Evolutionary conservation across 2,329 filamentous ascomycete species (phyloP).

Genomic region (Ceratocystis huliohia): DNA sequence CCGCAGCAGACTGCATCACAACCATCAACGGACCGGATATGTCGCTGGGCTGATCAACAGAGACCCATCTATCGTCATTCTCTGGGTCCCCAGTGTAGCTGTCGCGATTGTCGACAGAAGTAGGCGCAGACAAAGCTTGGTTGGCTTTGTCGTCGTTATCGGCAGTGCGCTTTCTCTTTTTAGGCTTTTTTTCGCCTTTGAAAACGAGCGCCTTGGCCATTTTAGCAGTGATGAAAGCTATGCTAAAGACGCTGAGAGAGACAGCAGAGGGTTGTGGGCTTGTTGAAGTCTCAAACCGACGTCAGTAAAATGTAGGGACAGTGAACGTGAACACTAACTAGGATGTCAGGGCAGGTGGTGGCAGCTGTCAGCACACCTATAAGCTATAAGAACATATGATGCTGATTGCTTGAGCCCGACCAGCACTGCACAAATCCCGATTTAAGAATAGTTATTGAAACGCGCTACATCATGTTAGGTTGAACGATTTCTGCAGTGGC

Average conservation of each 20-base stretch:
- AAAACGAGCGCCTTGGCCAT: conserved; percentile 89
- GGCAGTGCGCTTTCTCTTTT: conserved; percentile 65
- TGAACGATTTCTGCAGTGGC: too few species aligned
- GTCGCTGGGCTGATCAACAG: conserved; percentile 60
- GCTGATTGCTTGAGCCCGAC: background rate
- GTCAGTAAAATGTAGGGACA: background rate
- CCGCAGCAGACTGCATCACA: conserved; percentile 50
- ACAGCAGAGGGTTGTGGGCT: background rate
- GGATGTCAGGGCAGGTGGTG: too few species aligned
- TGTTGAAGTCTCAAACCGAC: background rate
- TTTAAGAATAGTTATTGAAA: too few species aligned
- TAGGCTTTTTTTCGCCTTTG: conserved; percentile 93
- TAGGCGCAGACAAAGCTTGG: background rate
- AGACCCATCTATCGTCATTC: conserved; percentile 83
- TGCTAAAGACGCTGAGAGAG: background rate
- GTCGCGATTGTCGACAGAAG: conserved; percentile 6
- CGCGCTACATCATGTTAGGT: too few species aligned
- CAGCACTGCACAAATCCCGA: background rate
- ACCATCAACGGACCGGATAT: conserved; percentile 72
- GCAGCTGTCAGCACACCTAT: too few species aligned
- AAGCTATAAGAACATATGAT: background rate
- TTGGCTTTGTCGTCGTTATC: conserved; percentile 22
- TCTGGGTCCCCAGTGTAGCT: conserved; percentile 27
- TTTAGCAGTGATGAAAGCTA: background rate
- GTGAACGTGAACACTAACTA: too few species aligned